phyloP scores from a whole-genome alignment of 2,329 filamentous ascomycete genomes.

The Plectosphaerella plurivora region DNA sequence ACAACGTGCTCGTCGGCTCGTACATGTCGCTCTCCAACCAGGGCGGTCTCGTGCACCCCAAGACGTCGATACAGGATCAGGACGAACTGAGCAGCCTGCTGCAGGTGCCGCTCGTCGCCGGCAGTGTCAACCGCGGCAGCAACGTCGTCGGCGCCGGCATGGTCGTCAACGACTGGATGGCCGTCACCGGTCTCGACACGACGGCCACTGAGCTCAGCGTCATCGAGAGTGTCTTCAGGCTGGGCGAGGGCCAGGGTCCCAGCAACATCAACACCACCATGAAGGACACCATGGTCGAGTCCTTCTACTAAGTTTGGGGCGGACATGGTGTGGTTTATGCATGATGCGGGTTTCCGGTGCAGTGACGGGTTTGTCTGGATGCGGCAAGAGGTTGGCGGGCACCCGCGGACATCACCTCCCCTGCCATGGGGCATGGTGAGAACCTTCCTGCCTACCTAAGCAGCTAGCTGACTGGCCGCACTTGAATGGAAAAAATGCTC shows the following conservation, averaged over 20 bases:
- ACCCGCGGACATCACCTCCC: too few relatives aligned
- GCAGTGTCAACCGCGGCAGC: slow-evolving; percentile 87
- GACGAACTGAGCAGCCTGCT: slow-evolving; percentile 91
- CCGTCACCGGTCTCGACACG: slow-evolving; percentile 86
- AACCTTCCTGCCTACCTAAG: too few relatives aligned
- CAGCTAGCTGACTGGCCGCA: too few relatives aligned
- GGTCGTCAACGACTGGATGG: slow-evolving; percentile 96
- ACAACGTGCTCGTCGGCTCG: slow-evolving; percentile 92
- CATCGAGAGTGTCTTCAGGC: slow-evolving; percentile 90
- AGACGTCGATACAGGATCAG: slow-evolving; percentile 95
- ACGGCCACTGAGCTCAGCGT: slow-evolving; percentile 95
- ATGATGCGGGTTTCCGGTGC: too few relatives aligned
- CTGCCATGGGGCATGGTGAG: too few relatives aligned
- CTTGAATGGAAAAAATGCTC: too few relatives aligned
- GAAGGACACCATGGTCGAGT: slow-evolving; percentile 99
- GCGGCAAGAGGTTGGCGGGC: too few relatives aligned
- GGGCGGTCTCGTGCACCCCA: slow-evolving; percentile 94
- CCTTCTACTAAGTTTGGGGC: slow-evolving; percentile 71
- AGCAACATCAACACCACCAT: slow-evolving; percentile 75
- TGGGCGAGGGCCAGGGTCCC: slow-evolving; percentile 81
- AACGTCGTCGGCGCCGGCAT: slow-evolving; percentile 94
- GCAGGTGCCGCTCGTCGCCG: slow-evolving; percentile 92
- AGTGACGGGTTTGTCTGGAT: too few relatives aligned
- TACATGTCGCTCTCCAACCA: slow-evolving; percentile 98
- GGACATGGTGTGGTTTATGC: too few relatives aligned